Percentiles rank a stretch among this genome's conserved stretches.
These are phyloP conservation scores for Trypanosoma brucei DNA, from an alignment of 208 protist genomes.

Conservation along the genomic window DNA sequence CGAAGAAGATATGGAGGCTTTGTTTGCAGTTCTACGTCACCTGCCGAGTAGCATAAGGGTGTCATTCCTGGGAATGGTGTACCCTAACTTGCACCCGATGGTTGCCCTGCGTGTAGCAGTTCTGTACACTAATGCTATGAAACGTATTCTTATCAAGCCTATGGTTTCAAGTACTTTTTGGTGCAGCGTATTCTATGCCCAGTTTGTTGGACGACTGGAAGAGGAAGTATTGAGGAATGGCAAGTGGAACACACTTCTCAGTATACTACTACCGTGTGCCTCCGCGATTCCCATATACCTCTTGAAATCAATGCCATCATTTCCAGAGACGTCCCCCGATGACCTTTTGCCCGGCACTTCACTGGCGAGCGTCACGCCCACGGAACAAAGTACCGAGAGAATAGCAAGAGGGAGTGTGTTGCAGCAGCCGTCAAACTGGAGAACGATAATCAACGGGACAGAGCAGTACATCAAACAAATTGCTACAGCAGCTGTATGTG, in stretches of 20 bases:
- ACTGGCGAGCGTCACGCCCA: no score
- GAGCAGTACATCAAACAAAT: conserved; percentile 23
- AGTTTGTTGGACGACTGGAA: conserved; percentile 54
- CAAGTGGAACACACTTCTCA: conserved; percentile 63
- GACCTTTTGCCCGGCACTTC: not conserved
- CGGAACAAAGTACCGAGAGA: no score
- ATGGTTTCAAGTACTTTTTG: conserved; percentile 77
- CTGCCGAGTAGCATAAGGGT: conserved; percentile 33
- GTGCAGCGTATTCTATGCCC: conserved; percentile 70
- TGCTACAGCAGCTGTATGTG: conserved; percentile 14
- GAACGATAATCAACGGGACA: conserved; percentile 15
- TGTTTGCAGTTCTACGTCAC: conserved; percentile 44
- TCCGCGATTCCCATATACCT: conserved; percentile 70
- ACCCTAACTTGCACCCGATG: conserved; percentile 73
- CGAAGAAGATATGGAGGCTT: conserved; percentile 43
- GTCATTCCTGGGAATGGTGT: conserved; percentile 54
- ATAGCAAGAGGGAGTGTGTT: not conserved
- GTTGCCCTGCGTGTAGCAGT: conserved; percentile 58
- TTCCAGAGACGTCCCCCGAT: not conserved
- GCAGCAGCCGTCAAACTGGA: conserved; percentile 14
- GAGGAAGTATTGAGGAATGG: conserved; percentile 32
- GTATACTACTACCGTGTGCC: conserved; percentile 56
- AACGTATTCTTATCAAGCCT: conserved; percentile 33
- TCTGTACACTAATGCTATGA: conserved; percentile 41
- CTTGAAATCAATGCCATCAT: conserved; percentile 25